Conservation (phyloP, 768 basidiomycete species). For the Russula brevipes region DNA sequence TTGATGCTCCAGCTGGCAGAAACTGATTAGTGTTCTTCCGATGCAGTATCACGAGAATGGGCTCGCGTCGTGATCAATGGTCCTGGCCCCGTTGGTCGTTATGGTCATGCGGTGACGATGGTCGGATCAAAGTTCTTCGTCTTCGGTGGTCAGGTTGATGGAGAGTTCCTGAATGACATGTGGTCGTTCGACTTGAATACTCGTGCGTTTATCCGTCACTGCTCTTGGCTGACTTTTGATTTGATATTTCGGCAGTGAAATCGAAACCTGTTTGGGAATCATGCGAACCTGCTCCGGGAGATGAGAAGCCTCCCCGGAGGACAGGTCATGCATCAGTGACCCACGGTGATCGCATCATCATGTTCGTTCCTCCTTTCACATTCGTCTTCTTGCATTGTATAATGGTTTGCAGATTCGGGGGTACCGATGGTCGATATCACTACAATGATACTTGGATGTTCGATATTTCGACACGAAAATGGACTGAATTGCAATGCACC, state of each 20-base stretch:
- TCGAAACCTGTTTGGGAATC: constrained; percentile 78
- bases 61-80: constrained; percentile 78
- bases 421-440: constrained; percentile 93
- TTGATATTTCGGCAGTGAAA: constrained; percentile 51
- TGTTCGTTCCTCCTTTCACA: constrained; percentile 23
- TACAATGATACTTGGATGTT: constrained; percentile 99
- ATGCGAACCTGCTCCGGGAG: constrained; percentile 51
- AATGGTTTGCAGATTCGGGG: constrained; percentile 67
- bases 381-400: not conserved
- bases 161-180: constrained; percentile 87
- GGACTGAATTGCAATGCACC: constrained; percentile 92
- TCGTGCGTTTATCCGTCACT: constrained; percentile 45
- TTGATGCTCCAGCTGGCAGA: not conserved
- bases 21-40: not conserved
- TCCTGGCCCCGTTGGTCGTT: constrained; percentile 76
- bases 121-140: constrained; percentile 86
- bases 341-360: constrained; percentile 48
- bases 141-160: constrained; percentile 94
- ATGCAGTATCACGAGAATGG: constrained; percentile 88
- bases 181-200: constrained; percentile 96
- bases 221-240: constrained; percentile 9
- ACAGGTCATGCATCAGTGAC: constrained; percentile 90
- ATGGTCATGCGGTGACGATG: constrained; percentile 95
- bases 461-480: constrained; percentile 70
- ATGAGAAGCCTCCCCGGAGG: constrained; percentile 68